Conservation (phyloP, 305 asterid genomes). For the Withania somnifera region DNA sequence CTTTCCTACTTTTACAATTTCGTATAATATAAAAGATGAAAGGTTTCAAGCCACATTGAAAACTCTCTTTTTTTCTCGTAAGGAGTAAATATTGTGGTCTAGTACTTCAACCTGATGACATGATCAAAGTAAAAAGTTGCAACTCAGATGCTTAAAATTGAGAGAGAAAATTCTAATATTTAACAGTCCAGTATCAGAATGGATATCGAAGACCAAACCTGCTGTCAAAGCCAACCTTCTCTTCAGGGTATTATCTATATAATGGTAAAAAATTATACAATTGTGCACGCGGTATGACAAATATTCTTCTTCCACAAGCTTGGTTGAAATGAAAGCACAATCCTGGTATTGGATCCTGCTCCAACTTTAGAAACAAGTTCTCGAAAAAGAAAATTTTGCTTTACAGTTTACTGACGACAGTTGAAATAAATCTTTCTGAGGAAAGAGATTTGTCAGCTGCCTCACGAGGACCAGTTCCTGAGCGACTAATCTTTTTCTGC, state of each 20-base stretch:
- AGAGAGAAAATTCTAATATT: not conserved
- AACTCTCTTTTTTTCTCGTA: not conserved
- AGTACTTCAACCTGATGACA: not conserved
- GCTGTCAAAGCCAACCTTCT: not conserved
- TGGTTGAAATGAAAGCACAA: not conserved
- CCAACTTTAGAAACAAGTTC: not conserved
- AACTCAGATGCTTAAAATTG: not conserved
- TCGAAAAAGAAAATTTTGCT: not conserved
- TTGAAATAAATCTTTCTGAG: not conserved
- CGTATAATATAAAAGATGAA: not conserved
- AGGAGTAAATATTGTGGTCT: not conserved
- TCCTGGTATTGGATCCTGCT: not conserved
- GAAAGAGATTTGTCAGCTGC: conserved; percentile 21
- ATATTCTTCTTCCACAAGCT: not conserved
- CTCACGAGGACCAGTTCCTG: not conserved
- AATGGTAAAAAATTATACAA: not conserved
- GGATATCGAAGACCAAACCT: not conserved
- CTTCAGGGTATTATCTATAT: not conserved
- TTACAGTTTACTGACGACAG: not conserved
- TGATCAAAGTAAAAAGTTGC: not conserved
- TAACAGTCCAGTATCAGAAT: not conserved
- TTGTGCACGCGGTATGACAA: not conserved
- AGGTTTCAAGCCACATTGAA: not conserved
- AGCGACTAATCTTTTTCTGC: not conserved
- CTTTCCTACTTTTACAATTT: not conserved